These are phyloP conservation scores for Cyclanthera cordifolia DNA, from an alignment of 306 rosid species.

Conservation along the genomic window DNA sequence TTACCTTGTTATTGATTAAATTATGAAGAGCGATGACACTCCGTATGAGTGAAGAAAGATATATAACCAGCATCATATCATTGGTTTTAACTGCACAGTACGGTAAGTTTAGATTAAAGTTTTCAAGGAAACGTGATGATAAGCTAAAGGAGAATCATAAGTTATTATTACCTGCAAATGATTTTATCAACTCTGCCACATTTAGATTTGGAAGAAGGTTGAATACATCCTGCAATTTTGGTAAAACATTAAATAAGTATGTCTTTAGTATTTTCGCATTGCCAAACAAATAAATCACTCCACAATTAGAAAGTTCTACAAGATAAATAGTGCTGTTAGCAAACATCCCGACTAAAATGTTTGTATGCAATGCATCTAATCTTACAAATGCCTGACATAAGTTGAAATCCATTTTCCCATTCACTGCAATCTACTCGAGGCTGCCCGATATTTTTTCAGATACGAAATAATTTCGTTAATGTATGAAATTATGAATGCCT, in stretches of 20 bases:
- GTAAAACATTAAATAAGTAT: not conserved
- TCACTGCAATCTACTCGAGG: not conserved
- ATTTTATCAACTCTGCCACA: conserved; percentile 40
- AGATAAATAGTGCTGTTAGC: not conserved
- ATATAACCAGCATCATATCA: conserved; percentile 56
- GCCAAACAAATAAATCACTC: not conserved
- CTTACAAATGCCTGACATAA: not conserved
- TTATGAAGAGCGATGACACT: conserved; percentile 59
- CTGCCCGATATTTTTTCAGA: not conserved
- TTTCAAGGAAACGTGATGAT: not conserved
- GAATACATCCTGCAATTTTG: conserved; percentile 38
- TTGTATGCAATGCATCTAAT: not conserved
- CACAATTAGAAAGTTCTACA: too few species aligned
- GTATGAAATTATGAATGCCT: too few species aligned
- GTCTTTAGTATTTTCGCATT: not conserved
- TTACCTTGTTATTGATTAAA: conserved; percentile 57
- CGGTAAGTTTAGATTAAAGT: not conserved
- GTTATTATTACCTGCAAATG: conserved; percentile 31
- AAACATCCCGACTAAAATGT: too few species aligned
- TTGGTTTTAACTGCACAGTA: conserved; percentile 45
- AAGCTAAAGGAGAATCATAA: not conserved
- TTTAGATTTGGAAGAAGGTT: conserved; percentile 52
- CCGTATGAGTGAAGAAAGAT: conserved; percentile 51
- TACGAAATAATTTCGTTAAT: too few species aligned
- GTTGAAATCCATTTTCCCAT: not conserved